Evolutionary conservation across 108 stramenopile species (phyloP).

Genomic region (Cyclotella kingstonii): DNA sequence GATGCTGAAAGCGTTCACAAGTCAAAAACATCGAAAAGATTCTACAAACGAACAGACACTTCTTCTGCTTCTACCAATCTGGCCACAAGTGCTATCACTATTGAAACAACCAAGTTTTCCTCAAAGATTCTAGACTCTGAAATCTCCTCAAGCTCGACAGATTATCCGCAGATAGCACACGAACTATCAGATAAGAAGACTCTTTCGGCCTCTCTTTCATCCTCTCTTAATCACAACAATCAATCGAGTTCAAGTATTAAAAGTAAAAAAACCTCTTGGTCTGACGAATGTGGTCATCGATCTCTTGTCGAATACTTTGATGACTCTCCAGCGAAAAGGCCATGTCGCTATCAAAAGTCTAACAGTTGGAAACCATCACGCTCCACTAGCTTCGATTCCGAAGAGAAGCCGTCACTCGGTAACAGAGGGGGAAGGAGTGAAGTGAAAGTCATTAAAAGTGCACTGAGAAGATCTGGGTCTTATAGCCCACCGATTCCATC

Average conservation of each 20-base stretch:
- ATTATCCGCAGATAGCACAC: background rate
- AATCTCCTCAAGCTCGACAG: background rate
- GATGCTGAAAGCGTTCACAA: too few relatives aligned
- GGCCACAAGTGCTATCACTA: too few relatives aligned
- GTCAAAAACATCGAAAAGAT: too few relatives aligned
- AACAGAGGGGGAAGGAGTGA: conserved; percentile 18
- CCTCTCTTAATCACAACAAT: background rate
- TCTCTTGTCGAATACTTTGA: conserved; percentile 65
- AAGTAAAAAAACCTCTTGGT: conserved; percentile 68
- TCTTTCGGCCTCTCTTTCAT: background rate
- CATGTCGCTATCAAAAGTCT: conserved; percentile 17
- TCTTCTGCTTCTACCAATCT: conserved; percentile 9
- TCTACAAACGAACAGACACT: too few relatives aligned
- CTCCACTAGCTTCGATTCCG: conserved; percentile 27
- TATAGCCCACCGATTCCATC: conserved; percentile 32
- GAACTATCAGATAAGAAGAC: background rate
- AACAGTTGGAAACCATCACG: conserved; percentile 21
- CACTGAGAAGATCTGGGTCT: conserved; percentile 32
- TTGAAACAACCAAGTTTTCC: too few relatives aligned
- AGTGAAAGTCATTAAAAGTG: conserved; percentile 38
- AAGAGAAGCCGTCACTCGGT: conserved; percentile 1
- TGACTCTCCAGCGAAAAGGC: conserved; percentile 44
- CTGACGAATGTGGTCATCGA: conserved; percentile 62
- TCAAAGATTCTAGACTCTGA: too few relatives aligned
- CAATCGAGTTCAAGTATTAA: conserved; percentile 9